Evolutionary conservation across 1,139 yeast species (phyloP), one percentile per base, ranked within the genome.

Genomic region (Nakaseomyces bracarensis): DNA sequence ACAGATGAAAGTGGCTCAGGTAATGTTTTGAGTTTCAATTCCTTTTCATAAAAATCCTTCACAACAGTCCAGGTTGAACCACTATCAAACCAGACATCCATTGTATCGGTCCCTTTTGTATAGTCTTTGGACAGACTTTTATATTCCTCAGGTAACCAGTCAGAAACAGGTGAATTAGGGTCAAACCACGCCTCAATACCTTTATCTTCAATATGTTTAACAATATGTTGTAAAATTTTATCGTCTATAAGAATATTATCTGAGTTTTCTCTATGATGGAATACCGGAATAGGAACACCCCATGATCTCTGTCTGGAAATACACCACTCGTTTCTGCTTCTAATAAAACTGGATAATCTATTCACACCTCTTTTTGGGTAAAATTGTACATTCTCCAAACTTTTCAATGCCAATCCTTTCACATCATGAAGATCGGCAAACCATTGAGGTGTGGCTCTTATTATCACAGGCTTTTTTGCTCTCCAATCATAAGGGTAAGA

Each of bases 11-110:
- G 60, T 8, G 42, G 66, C 46, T 45, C 66, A 47, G 53, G 68
- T 47, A 46, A 11, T n/a, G 46, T 38, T 10, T 46, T 36, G 18
- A 58, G 36, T 20, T 58, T 53, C 26, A 63, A 42, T 11, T 57
- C 46, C 29, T 66, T 57, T 13, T 47, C 39, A 40, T 71, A 55
- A 48, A 69, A 69, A 19, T 68, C 59, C 27, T 64, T 68, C 25
- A 86, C 67, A 36, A 77, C 75, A 5, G 80, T 75, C 98, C 98
- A 91, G 27, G 94, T 81, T 1, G 95, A 78, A 0, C 99, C 99
- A 31, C 95, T 84, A 60, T 91, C 99, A 66, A 91, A 89, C 99
- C 99, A 91, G 8, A 91, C 98, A 63, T 91, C 99, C 89, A 91
- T 83, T 0, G 98, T 91, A 53, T 93, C 98, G 40, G 69, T 74